A percentile compares a stretch with the other conserved stretches of the same genome.
Conservation (phyloP, 768 basidiomycete genomes). For the Lentinula aciculospora region DNA sequence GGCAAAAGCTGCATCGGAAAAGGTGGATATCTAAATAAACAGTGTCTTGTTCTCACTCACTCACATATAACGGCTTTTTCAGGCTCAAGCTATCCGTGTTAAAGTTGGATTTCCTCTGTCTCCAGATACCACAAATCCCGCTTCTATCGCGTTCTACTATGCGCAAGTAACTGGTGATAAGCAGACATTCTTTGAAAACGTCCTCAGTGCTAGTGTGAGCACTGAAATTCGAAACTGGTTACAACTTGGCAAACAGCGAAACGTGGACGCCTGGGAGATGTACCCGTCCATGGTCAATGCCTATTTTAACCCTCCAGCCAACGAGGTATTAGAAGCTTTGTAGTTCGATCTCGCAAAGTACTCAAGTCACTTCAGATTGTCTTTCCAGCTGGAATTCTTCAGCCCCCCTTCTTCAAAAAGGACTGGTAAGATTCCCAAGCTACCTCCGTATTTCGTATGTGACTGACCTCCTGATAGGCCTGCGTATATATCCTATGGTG, state of each 20-base stretch:
- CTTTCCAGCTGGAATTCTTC: slow-evolving; percentile 94
- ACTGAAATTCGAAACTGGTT: slow-evolving; percentile 69
- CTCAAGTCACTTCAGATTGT: slow-evolving; percentile 52
- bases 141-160: slow-evolving; percentile 73
- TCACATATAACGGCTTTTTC: background rate
- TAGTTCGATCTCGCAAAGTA: background rate
- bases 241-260: slow-evolving; percentile 61
- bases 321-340: slow-evolving; percentile 50
- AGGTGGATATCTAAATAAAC: slow-evolving; percentile 37
- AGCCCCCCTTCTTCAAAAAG: slow-evolving; percentile 83
- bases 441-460: slow-evolving; percentile 3
- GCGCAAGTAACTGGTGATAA: slow-evolving; percentile 55
- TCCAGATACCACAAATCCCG: slow-evolving; percentile 72
- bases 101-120: slow-evolving; percentile 93
- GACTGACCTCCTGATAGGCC: slow-evolving; percentile 48
- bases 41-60: background rate
- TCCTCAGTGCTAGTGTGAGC: slow-evolving; percentile 57
- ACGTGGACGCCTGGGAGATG: slow-evolving; percentile 84
- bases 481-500: slow-evolving; percentile 82
- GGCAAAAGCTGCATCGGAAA: slow-evolving; percentile 75
- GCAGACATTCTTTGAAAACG: slow-evolving; percentile 79
- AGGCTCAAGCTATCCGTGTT: slow-evolving; percentile 78
- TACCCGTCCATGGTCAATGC: slow-evolving; percentile 82
- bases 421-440: slow-evolving; percentile 48
- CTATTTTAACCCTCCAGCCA: slow-evolving; percentile 82